These are phyloP conservation scores for Recurvomyces mirabilis DNA, from an alignment of 495 filamentous ascomycete genomes.

Conservation along the genomic window DNA sequence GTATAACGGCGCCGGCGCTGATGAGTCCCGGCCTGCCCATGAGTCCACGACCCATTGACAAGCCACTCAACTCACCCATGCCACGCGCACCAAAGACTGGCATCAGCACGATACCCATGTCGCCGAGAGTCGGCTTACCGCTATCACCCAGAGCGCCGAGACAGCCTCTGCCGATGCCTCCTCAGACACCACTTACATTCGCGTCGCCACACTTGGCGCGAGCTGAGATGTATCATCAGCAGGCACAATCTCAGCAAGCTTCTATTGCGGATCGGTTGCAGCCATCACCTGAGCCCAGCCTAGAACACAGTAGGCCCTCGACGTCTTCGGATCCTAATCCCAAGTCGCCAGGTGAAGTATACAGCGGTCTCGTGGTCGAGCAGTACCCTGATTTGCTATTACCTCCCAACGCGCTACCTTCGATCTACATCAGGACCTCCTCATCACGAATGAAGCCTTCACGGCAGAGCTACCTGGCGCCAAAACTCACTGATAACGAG, in stretches of 20 bases:
- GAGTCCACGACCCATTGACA: constrained; percentile 77
- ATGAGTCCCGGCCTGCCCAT: constrained; percentile 80
- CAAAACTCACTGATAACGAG: constrained; percentile 61
- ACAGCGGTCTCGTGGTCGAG: constrained; percentile 62
- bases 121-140: constrained; percentile 49
- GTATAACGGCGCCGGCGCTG: constrained; percentile 42
- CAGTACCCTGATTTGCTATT: constrained; percentile 74
- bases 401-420: constrained; percentile 82
- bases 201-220: constrained; percentile 35
- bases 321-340: constrained; percentile 13
- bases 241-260: constrained; percentile 11
- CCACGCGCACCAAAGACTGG: constrained; percentile 51
- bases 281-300: constrained; percentile 11
- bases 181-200: constrained; percentile 48
- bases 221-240: constrained; percentile 23
- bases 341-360: constrained; percentile 35
- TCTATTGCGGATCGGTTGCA: constrained; percentile 10
- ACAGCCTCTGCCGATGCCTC: constrained; percentile 53
- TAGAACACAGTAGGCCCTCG: constrained; percentile 13
- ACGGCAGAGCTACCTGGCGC: constrained; percentile 65
- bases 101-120: constrained; percentile 52
- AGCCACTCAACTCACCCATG: constrained; percentile 58
- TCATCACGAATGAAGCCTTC: constrained; percentile 92
- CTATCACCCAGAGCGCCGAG: constrained; percentile 61
- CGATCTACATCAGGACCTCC: constrained; percentile 71